Percentiles rank a stretch among this genome's conserved stretches.
Conservation (phyloP, 331 rosid genomes). For the Rhamnella rubrinervis region DNA sequence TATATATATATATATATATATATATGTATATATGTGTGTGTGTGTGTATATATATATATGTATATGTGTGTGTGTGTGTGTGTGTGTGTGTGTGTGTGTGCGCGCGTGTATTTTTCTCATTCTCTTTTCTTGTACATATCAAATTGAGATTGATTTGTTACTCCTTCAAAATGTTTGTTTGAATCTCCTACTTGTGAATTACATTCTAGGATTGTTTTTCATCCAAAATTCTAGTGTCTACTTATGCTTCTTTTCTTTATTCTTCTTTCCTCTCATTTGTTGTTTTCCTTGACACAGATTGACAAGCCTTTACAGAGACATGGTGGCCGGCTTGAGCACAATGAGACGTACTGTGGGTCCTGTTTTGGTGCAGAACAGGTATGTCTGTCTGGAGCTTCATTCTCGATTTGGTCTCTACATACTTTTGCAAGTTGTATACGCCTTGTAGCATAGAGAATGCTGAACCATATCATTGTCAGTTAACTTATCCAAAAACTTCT, state of each 20-base stretch:
- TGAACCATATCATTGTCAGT: conserved; percentile 6
- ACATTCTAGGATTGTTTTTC: not conserved
- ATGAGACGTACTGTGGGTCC: conserved; percentile 96
- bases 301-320: conserved; percentile 87
- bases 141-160: not conserved
- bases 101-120: too few species aligned
- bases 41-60: too few species aligned
- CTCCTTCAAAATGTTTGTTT: not conserved
- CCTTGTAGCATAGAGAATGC: conserved; percentile 3
- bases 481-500: not conserved
- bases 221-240: not conserved
- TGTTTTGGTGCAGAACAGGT: conserved; percentile 89
- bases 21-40: too few species aligned
- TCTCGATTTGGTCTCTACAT: conserved; percentile 1
- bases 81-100: too few species aligned
- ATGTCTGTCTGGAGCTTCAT: conserved; percentile 23
- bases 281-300: conserved; percentile 48
- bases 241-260: not conserved
- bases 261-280: conserved; percentile 12
- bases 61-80: too few species aligned
- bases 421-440: conserved; percentile 10
- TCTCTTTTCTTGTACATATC: too few species aligned
- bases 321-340: conserved; percentile 97
- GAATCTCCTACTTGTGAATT: not conserved
- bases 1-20: too few species aligned